Base-by-base conservation (phyloP, 2,329 filamentous ascomycete species). In the Chlorencoelia australis region DNA sequence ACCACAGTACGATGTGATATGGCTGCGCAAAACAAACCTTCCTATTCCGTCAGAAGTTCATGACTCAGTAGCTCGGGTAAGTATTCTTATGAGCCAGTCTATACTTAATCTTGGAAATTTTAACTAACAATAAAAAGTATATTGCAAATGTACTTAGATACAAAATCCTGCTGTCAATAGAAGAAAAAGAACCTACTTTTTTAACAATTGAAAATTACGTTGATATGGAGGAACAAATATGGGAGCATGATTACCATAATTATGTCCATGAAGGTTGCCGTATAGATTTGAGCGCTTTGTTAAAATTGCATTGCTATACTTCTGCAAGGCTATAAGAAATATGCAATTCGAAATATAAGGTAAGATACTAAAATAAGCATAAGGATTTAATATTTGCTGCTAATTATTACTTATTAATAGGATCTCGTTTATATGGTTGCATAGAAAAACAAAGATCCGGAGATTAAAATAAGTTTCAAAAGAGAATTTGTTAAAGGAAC, bases 301-400 rank as follows among this genome's bases (percentile, higher is more conserved):
- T 46, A 7, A 46, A 46, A 36, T 38, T 46, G 13, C 18, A 46
- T 40, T 44, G 20, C 27, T 44, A 46, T 46, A 44, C 30, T 40
- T 40, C 21, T 40, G 27, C 18, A 42, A 44, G 36, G 36, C 33
- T 44, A 42, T 14, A 42, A 14, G 42, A 44, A 40, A 44, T 42
- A 46, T 46, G 14, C 18, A 37, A 46, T 32, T 35, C 30, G 18
- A 41, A 6, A 30, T 46, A 35, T n/a, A 44, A 42, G 30, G 37
- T 44, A 4, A 46, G 33, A 44, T 46, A 46, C 15, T 20, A 41
- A 39, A 46, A 29, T 29, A 30, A n/a, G 20, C 39, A 41, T 35
- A 27, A 13, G 13, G 33, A 35, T 19, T 2, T 10, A 17, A 20
- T 4, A 35, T 44, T 37, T 20, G 2, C 31, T 41, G 25, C 29